Conservation (phyloP, 352 stramenopile species). For the Proteromonas lacertae region DNA sequence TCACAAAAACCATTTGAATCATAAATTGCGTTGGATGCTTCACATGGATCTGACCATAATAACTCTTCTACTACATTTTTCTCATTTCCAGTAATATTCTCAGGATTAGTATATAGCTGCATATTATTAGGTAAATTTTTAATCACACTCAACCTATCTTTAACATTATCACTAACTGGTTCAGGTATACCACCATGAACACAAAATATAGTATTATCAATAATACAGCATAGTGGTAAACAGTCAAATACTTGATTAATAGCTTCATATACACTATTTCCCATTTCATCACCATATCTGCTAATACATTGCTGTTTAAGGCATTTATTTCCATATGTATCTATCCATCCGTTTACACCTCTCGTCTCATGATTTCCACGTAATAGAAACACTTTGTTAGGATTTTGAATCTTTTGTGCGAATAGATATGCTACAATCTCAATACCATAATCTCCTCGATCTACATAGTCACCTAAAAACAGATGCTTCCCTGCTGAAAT, state of each 20-base stretch:
- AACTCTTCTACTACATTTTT: no score
- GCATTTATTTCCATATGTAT: constrained; percentile 38
- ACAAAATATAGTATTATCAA: constrained; percentile 71
- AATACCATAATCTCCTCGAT: constrained; percentile 58
- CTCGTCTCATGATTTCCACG: constrained; percentile 49
- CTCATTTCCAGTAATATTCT: no score
- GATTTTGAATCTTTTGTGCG: constrained; percentile 10
- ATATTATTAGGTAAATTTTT: no score
- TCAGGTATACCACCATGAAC: constrained; percentile 50
- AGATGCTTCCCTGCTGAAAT: constrained; percentile 67
- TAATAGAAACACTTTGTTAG: constrained; percentile 12
- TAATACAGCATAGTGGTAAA: constrained; percentile 35
- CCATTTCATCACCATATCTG: constrained; percentile 32
- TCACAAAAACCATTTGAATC: no score
- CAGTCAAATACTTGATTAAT: constrained; percentile 54
- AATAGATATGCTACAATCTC: constrained; percentile 22
- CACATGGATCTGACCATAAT: no score
- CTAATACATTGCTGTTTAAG: constrained; percentile 42
- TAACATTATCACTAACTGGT: constrained; percentile 6
- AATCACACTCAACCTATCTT: no score
- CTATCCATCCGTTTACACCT: constrained; percentile 52
- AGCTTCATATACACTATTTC: constrained; percentile 34
- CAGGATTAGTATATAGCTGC: no score
- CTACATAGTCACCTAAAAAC: constrained; percentile 67
- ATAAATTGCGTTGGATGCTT: no score